A percentile compares a stretch with the other conserved stretches of the same genome.
phyloP scores from a whole-genome alignment of 2,329 filamentous ascomycete genomes.

The Aspergillus sp. region DNA sequence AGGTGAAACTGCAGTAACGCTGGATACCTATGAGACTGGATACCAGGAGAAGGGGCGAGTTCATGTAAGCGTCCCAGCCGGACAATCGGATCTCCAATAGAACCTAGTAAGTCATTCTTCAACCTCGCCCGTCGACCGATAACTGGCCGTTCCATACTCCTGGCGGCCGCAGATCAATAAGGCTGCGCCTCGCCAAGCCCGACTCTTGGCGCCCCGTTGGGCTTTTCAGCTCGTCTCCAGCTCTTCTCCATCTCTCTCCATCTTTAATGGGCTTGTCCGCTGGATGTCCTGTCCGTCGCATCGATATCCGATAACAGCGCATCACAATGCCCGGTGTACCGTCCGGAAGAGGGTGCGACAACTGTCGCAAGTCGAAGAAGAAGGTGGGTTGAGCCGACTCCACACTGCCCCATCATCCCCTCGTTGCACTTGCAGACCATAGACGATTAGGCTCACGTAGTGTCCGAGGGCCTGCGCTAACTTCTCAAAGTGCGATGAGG shows the following conservation, averaged over 20 bases:
- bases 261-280: not conserved
- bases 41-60: too few species aligned
- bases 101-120: too few species aligned
- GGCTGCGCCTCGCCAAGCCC: slow-evolving; percentile 12
- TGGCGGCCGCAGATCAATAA: too few species aligned
- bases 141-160: too few species aligned
- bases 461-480: not conserved
- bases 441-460: too few species aligned
- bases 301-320: not conserved
- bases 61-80: too few species aligned
- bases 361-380: slow-evolving; percentile 55
- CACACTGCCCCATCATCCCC: not conserved
- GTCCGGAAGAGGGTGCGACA: slow-evolving; percentile 52
- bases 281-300: not conserved
- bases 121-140: too few species aligned
- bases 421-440: not conserved
- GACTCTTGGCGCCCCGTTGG: slow-evolving; percentile 1
- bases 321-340: slow-evolving; percentile 53
- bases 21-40: too few species aligned
- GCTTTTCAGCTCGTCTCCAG: not conserved
- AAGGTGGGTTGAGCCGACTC: slow-evolving; percentile 40
- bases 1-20: too few species aligned
- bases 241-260: not conserved
- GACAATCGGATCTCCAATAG: too few species aligned
- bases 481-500: slow-evolving; percentile 48